A percentile compares a stretch with the other conserved stretches of the same genome.
Conservation (phyloP, 768 basidiomycete genomes). For the Podaxis pistillaris region DNA sequence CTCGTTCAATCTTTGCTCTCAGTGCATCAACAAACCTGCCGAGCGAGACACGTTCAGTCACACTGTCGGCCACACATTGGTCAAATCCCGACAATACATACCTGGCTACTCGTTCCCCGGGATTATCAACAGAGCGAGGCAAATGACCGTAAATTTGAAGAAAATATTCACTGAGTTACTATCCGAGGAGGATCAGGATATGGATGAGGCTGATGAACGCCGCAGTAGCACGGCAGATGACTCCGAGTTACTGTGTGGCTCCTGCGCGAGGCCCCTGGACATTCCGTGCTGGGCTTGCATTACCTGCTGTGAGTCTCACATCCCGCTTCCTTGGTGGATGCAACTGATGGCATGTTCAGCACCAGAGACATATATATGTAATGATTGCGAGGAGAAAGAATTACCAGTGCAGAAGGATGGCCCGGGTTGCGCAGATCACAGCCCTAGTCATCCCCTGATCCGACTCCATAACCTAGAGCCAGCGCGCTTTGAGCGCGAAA, state of each 20-base stretch:
- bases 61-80: slow-evolving; percentile 3
- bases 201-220: neutral
- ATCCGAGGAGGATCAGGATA: neutral
- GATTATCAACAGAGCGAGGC: slow-evolving; percentile 1
- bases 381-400: slow-evolving; percentile 5
- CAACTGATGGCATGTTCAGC: neutral
- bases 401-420: neutral
- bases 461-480: neutral
- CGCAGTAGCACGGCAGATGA: neutral
- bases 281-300: slow-evolving; percentile 12
- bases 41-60: slow-evolving; percentile 4
- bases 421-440: neutral
- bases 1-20: slow-evolving; percentile 10
- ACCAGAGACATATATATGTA: slow-evolving; percentile 4
- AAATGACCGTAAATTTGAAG: neutral
- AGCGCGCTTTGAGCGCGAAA: neutral
- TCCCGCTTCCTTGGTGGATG: neutral
- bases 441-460: neutral
- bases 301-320: slow-evolving; percentile 4
- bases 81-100: slow-evolving; percentile 2
- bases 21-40: slow-evolving; percentile 1
- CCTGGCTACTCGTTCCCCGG: neutral
- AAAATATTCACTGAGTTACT: neutral
- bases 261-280: neutral
- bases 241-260: slow-evolving; percentile 1